Percentiles rank a stretch among this genome's conserved stretches.
phyloP scores from a whole-genome alignment of 345 rosid genomes.

The Salix viminalis region DNA sequence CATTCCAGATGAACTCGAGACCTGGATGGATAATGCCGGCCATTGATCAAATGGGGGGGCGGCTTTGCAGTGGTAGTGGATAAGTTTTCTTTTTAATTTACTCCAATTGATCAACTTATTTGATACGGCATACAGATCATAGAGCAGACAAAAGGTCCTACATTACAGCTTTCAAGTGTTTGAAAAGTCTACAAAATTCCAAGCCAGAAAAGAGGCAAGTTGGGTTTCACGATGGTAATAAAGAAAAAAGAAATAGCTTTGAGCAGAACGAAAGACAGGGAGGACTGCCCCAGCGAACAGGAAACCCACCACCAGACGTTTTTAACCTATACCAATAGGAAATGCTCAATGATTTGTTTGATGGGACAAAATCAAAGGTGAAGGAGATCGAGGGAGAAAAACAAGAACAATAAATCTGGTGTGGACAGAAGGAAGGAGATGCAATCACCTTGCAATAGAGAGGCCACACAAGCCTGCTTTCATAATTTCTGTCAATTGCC shows the following conservation, averaged over 20 bases:
- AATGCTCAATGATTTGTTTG: neutral
- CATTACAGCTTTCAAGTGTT: neutral
- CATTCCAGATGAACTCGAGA: neutral
- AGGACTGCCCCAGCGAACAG: neutral
- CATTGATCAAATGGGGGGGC: neutral
- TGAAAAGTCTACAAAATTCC: neutral
- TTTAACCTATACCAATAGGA: neutral
- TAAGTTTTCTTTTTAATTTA: too few species aligned
- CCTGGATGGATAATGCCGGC: conserved; percentile 26
- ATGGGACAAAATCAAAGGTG: neutral
- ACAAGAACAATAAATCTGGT: neutral
- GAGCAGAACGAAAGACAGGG: conserved; percentile 14
- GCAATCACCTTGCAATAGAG: conserved; percentile 41
- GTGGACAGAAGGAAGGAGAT: conserved; percentile 17
- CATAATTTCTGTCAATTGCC: conserved; percentile 52
- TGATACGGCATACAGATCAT: neutral
- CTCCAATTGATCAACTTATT: neutral
- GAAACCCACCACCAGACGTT: neutral
- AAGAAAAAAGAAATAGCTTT: neutral
- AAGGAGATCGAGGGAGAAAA: neutral
- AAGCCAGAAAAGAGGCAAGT: neutral
- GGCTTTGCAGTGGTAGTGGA: neutral
- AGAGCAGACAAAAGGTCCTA: neutral
- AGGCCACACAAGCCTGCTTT: conserved; percentile 46
- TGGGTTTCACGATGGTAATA: neutral